Conservation (phyloP, 139 green algal species). For the Axilococcus clingmanii region DNA sequence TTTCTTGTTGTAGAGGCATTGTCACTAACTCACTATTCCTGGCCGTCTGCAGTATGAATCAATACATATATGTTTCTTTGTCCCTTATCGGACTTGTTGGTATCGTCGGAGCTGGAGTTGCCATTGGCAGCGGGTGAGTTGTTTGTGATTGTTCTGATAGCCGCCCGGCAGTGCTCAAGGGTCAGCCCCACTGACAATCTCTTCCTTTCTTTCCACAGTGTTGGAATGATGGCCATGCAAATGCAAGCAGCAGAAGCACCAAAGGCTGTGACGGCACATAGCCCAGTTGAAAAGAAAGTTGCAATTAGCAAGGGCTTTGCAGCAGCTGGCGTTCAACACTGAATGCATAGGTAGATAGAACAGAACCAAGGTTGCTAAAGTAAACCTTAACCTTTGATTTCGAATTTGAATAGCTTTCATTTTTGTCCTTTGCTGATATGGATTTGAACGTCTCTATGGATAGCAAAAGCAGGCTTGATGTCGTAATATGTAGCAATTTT, state of each 20-base stretch:
- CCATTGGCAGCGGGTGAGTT: slow-evolving; percentile 31
- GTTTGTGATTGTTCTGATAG: too few species aligned
- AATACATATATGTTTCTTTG: slow-evolving; percentile 32
- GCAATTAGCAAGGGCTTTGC: slow-evolving; percentile 27
- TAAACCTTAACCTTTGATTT: too few species aligned
- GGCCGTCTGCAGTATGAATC: slow-evolving; percentile 27
- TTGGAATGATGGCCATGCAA: slow-evolving; percentile 37
- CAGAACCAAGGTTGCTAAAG: too few species aligned
- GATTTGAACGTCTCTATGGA: too few species aligned
- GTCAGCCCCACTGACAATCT: not conserved
- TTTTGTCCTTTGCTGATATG: too few species aligned
- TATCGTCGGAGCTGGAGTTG: slow-evolving; percentile 43
- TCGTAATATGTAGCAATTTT: too few species aligned
- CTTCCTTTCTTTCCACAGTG: slow-evolving; percentile 1
- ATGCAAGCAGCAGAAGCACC: slow-evolving; percentile 32
- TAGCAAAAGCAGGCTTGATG: too few species aligned
- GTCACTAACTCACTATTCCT: too few species aligned
- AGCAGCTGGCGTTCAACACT: slow-evolving; percentile 8
- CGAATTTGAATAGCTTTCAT: too few species aligned
- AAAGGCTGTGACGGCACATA: slow-evolving; percentile 18
- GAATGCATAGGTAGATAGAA: not conserved
- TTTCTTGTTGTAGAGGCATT: too few species aligned
- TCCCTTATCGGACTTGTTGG: slow-evolving; percentile 36
- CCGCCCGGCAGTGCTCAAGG: too few species aligned
- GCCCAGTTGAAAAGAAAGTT: slow-evolving; percentile 22